A percentile compares a stretch with the other conserved stretches of the same genome.
Evolutionary conservation across 2,329 filamentous ascomycete species (phyloP).

Genomic region (Sporothrix brunneoviolacea): DNA sequence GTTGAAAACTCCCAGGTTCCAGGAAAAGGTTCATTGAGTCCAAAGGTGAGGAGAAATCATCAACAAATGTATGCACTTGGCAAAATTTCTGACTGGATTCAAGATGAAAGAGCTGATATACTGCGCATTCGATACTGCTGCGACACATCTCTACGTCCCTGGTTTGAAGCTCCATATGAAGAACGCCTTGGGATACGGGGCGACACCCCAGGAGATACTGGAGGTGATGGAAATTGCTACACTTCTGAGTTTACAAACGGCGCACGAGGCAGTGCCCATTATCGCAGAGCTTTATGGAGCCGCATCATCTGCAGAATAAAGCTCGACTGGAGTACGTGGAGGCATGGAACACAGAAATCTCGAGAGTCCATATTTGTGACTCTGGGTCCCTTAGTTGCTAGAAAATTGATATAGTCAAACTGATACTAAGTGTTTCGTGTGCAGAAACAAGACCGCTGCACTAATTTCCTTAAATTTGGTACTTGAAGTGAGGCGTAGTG

Average conservation of each 20-base stretch:
- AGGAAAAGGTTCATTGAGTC: not conserved
- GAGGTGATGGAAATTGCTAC: conserved; percentile 3
- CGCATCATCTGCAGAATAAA: not conserved
- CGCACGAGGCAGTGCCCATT: not conserved
- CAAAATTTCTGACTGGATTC: too few species aligned
- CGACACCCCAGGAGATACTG: not conserved
- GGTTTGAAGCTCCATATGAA: conserved; percentile 2
- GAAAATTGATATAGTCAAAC: too few species aligned
- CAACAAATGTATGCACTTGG: too few species aligned
- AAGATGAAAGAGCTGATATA: conserved; percentile 1
- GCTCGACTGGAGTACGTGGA: too few species aligned
- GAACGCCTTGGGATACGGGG: not conserved
- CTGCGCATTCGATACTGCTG: not conserved
- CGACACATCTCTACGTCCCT: not conserved
- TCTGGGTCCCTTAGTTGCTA: too few species aligned
- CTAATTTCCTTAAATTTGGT: too few species aligned
- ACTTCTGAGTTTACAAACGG: not conserved
- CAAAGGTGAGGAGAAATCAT: too few species aligned
- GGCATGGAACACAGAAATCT: too few species aligned
- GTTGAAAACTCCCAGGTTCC: not conserved
- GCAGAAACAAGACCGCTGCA: too few species aligned
- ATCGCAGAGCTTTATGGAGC: not conserved
- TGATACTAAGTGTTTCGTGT: too few species aligned
- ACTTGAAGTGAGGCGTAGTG: too few species aligned
- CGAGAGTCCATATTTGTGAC: too few species aligned